Evolutionary conservation across 2,329 filamentous ascomycete species (phyloP), one percentile per base, ranked within the genome.

Genomic region (Trichoderma asperellum): DNA sequence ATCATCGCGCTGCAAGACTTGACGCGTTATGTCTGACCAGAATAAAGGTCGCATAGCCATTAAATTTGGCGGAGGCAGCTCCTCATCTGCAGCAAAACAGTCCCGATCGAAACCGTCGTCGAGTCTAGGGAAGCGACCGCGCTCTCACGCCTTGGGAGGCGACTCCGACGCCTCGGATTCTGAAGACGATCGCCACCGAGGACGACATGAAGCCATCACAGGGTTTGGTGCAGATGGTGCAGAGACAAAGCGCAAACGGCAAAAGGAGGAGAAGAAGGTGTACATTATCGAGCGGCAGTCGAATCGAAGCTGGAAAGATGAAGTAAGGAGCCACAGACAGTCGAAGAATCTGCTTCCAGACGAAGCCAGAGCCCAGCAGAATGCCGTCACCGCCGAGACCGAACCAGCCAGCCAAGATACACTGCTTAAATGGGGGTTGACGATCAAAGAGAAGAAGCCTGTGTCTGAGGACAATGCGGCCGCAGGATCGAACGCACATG

Each of bases 281-380:
- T 81, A 88, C 56, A 81, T 92, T 21, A 92, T 93, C 72, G 81
- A 83, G 35, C 80, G 80, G 49, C 82, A 86, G 74, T 79, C 81
- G 72, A 92, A 91, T 78, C 83, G 85, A 65, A 87, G 91, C 79
- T 91, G 88, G 89, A 83, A 85, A 74, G 82, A 84, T 69, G 86
- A 89, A 69, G 79, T 81, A 71, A 82, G 82, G 71, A 84, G 83
- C 71, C 79, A 80, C 71, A 76, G 77, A 47, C 80, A 81, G 69
- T 81, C 85, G 72, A 88, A 83, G 77, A 89, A 87, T 76, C 77
- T 86, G 16, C 80, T 90, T n/a, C 88, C 87, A 7, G 87, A 86
- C 71, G 86, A 86, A 52, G 83, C 85, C 71, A 83, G 82, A 71
- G 78, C 81, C 71, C 81, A 81, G 73, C 82, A 81, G 74, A 82